Percentiles rank a stretch among this genome's conserved stretches.
Evolutionary conservation across 805 yeast genomes (phyloP).

Genomic region (Kodamaea sagamina): DNA sequence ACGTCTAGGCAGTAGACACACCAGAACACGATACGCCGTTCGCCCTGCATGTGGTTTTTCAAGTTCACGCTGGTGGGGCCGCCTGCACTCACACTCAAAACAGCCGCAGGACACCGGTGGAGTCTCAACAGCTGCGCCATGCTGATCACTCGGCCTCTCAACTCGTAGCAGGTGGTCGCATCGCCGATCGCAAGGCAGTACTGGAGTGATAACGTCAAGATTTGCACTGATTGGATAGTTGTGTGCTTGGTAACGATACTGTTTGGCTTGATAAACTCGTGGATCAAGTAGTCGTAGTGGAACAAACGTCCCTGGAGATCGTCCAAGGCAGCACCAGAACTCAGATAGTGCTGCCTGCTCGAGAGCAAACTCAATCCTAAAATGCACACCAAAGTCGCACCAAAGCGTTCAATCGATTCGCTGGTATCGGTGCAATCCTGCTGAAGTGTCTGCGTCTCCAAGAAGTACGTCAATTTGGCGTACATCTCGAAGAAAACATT

Average conservation of each 20-base stretch:
- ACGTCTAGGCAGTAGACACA: conserved; percentile 75
- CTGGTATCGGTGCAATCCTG: conserved; percentile 11
- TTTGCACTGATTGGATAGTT: conserved; percentile 68
- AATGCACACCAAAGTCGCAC: conserved; percentile 52
- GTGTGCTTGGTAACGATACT: conserved; percentile 58
- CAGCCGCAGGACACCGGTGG: conserved; percentile 86
- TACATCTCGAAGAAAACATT: conserved; percentile 67
- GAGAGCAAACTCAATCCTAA: conserved; percentile 51
- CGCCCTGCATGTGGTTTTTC: conserved; percentile 73
- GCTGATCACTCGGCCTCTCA: conserved; percentile 72
- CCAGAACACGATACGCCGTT: conserved; percentile 84
- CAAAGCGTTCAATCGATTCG: conserved; percentile 54
- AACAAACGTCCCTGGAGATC: conserved; percentile 31
- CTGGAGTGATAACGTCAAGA: conserved; percentile 65
- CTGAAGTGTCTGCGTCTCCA: conserved; percentile 32
- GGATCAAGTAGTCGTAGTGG: conserved; percentile 61
- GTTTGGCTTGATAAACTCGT: conserved; percentile 60
- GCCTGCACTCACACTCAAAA: conserved; percentile 56
- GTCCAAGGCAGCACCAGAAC: conserved; percentile 13
- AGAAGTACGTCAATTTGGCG: conserved; percentile 43
- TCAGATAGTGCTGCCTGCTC: conserved; percentile 35
- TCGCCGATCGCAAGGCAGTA: conserved; percentile 76
- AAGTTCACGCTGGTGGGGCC: conserved; percentile 34
- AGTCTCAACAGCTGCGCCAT: conserved; percentile 85
- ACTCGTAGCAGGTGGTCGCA: conserved; percentile 68